These are phyloP conservation scores for Xylaria cubensis DNA, from an alignment of 495 filamentous ascomycete genomes.

Conservation along the genomic window DNA sequence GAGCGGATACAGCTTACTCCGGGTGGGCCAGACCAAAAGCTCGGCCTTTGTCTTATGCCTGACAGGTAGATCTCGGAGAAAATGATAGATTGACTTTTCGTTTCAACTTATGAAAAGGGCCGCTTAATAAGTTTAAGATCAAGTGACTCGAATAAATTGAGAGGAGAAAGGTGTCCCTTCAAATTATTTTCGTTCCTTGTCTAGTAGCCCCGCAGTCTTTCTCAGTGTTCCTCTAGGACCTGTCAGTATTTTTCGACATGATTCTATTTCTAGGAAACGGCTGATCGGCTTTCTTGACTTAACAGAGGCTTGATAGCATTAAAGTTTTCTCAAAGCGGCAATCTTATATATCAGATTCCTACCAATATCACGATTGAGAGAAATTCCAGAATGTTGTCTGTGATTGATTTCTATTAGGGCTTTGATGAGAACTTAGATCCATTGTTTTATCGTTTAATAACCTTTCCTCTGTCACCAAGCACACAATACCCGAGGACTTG, in stretches of 20 bases:
- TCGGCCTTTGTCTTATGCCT: neutral
- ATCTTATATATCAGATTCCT: neutral
- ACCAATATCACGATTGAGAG: neutral
- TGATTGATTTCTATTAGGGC: neutral
- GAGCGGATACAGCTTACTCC: slow-evolving; percentile 17
- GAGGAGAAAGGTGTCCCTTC: neutral
- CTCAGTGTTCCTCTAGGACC: neutral
- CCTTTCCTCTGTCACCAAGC: neutral
- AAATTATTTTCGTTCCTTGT: neutral
- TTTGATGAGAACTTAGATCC: slow-evolving; percentile 1
- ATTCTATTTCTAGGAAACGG: neutral
- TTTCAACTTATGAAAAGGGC: neutral
- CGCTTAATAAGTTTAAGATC: neutral
- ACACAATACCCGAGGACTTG: neutral
- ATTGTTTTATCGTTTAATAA: neutral
- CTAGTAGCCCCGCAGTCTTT: neutral
- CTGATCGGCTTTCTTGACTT: neutral
- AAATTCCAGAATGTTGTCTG: neutral
- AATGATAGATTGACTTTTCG: neutral
- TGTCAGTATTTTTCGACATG: neutral
- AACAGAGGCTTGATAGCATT: neutral
- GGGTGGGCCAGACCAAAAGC: neutral
- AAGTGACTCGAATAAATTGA: neutral
- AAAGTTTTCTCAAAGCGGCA: neutral
- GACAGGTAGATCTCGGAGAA: slow-evolving; percentile 11